Percentiles rank a stretch among this genome's conserved stretches.
Conservation (phyloP, 345 rosid genomes). For the Eucalyptus albens region DNA sequence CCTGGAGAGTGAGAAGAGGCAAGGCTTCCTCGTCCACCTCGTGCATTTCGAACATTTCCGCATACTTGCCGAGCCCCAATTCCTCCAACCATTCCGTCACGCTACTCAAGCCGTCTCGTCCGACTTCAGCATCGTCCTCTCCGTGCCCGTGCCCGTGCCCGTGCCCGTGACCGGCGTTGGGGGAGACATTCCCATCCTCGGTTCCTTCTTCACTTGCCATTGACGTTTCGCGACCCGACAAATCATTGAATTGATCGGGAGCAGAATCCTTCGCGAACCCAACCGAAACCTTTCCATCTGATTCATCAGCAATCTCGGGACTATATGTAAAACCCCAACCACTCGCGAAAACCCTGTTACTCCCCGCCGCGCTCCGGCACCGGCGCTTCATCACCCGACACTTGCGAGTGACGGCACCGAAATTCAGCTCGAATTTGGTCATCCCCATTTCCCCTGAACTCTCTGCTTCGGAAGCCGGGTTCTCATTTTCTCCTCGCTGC, state of each 20-base stretch:
- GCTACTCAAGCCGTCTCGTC: background rate
- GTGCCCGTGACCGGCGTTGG: background rate
- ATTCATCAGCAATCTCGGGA: slow-evolving; percentile 11
- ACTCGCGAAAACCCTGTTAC: slow-evolving; percentile 2
- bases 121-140: background rate
- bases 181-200: slow-evolving; percentile 1
- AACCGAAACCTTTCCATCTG: background rate
- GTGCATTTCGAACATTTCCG: slow-evolving; percentile 30
- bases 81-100: slow-evolving; percentile 42
- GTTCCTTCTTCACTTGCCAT: background rate
- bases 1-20: slow-evolving; percentile 42
- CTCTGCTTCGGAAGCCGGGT: slow-evolving; percentile 9
- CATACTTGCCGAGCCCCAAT: slow-evolving; percentile 36
- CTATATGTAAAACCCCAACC: slow-evolving; percentile 15
- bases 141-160: background rate
- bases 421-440: slow-evolving; percentile 5
- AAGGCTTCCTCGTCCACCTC: slow-evolving; percentile 43
- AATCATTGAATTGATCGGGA: background rate
- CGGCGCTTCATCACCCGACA: slow-evolving; percentile 38
- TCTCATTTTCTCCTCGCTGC: slow-evolving; percentile 18
- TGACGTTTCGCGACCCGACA: background rate
- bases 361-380: slow-evolving; percentile 7
- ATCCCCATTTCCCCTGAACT: background rate
- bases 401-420: slow-evolving; percentile 33
- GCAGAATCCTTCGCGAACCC: background rate